Evolutionary conservation across 2,329 filamentous ascomycete species (phyloP), one percentile per base, ranked within the genome.

Genomic region (Colletotrichum aenigma): DNA sequence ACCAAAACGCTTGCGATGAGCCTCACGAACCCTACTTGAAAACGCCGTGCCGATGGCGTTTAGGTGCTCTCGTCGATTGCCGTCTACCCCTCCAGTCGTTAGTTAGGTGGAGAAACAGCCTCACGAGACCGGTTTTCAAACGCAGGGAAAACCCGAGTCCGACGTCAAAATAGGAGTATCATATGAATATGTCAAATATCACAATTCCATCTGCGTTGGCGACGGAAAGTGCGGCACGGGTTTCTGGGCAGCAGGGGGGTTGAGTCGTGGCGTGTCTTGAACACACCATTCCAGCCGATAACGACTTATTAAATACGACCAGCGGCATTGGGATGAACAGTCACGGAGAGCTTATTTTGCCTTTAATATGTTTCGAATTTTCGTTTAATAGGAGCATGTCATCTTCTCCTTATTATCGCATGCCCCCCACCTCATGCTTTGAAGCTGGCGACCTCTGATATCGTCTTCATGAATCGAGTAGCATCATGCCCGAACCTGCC

Each of bases 401-500:
- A 21, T 52, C 6, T 21, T 21, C n/a, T 21, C 43, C 43, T 52
- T 13, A 13, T 52, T 13, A 24, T 28, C 24, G 26, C 24, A 36
- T 30, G n/a, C 9, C 16, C 15, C 21, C 15, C 21, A 21, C 9
- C 32, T 38, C 61, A 67, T 21, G 26, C 18, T 36, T 69, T 58
- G 18, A 65, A 76, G 13, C 38, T 52, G 10, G 91, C 90, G 36
- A 97, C 91, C 83, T 97, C 95, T 36, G 88, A 84, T 62, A 96
- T 92, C 7, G 95, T 94, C 85, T 91, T 91, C 76, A 91, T 89
- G 78, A 97, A 92, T 68, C 93, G 93, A 43, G 90, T 89, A 10
- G 94, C 89, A 81, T 96, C 92, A 85, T 97, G 95, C 15, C 92
- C 95, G 83, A 97, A 97, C 32, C 95, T 86, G 1, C 95, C 95